Conservation (phyloP, 2,329 filamentous ascomycete genomes). For the Cercospora sojina region DNA sequence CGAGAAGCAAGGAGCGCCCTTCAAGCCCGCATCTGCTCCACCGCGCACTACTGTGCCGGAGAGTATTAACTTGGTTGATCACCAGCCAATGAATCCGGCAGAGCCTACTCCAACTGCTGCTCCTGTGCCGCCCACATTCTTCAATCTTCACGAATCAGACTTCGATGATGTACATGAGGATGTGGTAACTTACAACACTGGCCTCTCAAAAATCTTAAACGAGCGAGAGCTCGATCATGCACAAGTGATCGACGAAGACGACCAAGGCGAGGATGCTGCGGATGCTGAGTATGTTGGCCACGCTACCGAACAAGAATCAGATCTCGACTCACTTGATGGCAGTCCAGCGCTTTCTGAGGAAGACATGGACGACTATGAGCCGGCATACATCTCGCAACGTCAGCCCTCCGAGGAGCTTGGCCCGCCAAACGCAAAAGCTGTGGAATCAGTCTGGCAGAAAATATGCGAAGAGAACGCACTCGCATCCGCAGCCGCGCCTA, state of each 20-base stretch:
- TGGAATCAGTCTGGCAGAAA: background rate
- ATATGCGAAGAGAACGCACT: background rate
- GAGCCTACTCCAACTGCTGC: background rate
- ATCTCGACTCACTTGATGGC: conserved; percentile 7
- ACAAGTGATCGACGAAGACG: conserved; percentile 7
- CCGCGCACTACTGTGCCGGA: conserved; percentile 13
- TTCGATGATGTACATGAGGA: background rate
- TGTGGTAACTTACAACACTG: conserved; percentile 10
- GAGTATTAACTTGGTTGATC: conserved; percentile 7
- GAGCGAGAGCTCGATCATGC: conserved; percentile 19
- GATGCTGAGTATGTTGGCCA: conserved; percentile 20
- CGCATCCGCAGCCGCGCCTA: background rate
- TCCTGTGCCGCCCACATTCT: background rate
- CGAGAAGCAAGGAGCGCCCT: conserved; percentile 11
- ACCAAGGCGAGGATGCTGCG: conserved; percentile 16
- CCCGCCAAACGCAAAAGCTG: background rate
- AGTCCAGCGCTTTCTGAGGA: conserved; percentile 12
- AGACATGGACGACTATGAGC: conserved; percentile 8
- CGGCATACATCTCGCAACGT: conserved; percentile 9
- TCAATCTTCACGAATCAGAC: conserved; percentile 3
- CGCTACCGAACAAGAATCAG: background rate
- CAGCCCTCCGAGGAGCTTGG: conserved; percentile 24
- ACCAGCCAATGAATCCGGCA: background rate
- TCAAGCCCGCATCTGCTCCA: background rate
- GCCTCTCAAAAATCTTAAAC: conserved; percentile 26